Evolutionary conservation across 495 filamentous ascomycete species (phyloP).

Genomic region (Hamigera avellanea): DNA sequence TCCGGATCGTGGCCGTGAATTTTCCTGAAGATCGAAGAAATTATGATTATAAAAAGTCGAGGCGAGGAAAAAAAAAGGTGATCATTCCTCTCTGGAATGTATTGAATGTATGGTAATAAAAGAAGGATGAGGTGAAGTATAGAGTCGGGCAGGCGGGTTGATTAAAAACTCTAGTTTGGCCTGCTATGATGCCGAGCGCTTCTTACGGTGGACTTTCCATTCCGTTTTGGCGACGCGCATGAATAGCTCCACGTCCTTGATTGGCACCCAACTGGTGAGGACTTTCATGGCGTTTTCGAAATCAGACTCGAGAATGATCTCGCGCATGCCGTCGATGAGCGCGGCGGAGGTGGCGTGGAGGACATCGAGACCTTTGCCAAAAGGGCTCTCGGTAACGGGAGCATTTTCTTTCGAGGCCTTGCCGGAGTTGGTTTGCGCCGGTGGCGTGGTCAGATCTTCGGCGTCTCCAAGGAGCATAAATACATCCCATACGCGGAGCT

Average conservation of each 20-base stretch:
- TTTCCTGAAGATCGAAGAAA: no score
- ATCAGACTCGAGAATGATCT: slow-evolving; percentile 84
- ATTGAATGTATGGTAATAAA: no score
- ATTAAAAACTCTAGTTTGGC: no score
- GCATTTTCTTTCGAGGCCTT: slow-evolving; percentile 24
- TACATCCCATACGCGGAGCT: slow-evolving; percentile 97
- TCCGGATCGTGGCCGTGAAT: no score
- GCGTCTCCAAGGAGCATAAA: slow-evolving; percentile 93
- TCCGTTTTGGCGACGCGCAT: slow-evolving; percentile 91
- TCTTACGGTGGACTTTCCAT: slow-evolving; percentile 64
- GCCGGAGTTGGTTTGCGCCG: slow-evolving; percentile 19
- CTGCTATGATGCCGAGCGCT: slow-evolving; percentile 4
- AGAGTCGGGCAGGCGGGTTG: no score
- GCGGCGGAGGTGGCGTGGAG: slow-evolving; percentile 86
- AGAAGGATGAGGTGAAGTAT: no score
- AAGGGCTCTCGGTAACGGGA: slow-evolving; percentile 20
- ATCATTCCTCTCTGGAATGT: no score
- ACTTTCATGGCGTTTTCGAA: slow-evolving; percentile 99
- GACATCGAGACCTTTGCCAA: slow-evolving; percentile 66
- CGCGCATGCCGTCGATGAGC: slow-evolving; percentile 82
- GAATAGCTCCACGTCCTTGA: slow-evolving; percentile 87
- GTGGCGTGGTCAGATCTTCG: slow-evolving; percentile 14
- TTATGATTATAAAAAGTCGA: no score
- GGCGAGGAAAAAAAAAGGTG: no score
- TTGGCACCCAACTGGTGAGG: slow-evolving; percentile 88